Evolutionary conservation across 225 moss, liverwort and hornwort species (phyloP).

Genomic region (Anthoceros angustus): DNA sequence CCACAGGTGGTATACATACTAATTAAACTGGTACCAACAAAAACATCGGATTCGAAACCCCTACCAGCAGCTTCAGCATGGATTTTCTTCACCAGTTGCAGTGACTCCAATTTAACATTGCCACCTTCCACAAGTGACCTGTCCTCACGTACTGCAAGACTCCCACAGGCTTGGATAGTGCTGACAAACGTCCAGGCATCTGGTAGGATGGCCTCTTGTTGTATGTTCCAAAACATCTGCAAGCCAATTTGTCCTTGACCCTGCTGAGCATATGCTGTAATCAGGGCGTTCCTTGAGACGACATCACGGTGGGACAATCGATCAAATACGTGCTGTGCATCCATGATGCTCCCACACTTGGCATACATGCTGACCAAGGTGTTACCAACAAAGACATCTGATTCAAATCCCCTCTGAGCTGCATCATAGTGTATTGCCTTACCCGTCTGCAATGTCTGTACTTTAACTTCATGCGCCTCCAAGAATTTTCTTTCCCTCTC

Average conservation of each 20-base stretch:
- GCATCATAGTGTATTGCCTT: neutral
- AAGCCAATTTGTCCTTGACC: neutral
- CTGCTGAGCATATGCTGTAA: conserved; percentile 3
- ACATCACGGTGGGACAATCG: neutral
- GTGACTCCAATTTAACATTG: neutral
- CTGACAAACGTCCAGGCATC: neutral
- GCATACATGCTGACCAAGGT: neutral
- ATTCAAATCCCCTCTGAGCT: neutral
- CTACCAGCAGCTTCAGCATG: neutral
- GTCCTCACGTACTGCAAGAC: neutral
- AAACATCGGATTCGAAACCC: neutral
- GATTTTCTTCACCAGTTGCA: neutral
- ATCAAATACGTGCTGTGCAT: neutral
- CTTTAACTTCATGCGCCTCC: neutral
- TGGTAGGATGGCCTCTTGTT: neutral
- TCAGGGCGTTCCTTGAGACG: neutral
- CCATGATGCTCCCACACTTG: neutral
- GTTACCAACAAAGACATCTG: neutral
- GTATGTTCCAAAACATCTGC: neutral
- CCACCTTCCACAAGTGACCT: neutral
- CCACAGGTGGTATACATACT: neutral
- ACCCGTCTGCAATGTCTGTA: neutral
- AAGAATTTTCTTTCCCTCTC: too few relatives aligned
- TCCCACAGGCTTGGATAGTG: neutral
- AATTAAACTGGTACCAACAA: neutral